Conservation (phyloP, 352 stramenopile species). For the Phytophthora sansomeana region DNA sequence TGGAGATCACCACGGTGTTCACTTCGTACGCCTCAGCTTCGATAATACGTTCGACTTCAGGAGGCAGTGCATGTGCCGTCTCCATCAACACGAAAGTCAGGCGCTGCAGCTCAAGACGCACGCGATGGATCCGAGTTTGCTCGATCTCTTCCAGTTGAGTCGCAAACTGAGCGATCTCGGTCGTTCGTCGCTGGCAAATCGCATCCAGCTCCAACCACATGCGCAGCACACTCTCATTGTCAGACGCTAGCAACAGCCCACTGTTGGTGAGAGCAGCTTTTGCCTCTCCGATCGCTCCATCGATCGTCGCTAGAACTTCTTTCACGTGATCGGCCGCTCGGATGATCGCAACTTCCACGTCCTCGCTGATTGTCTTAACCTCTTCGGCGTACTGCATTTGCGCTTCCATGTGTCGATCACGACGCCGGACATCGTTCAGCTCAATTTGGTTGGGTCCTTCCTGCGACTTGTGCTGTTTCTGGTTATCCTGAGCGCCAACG, state of each 20-base stretch:
- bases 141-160: conserved; percentile 62
- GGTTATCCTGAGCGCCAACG: conserved; percentile 15
- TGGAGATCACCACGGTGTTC: conserved; percentile 86
- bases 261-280: conserved; percentile 36
- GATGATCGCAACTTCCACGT: conserved; percentile 67
- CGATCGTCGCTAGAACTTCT: conserved; percentile 50
- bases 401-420: conserved; percentile 65
- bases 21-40: conserved; percentile 79
- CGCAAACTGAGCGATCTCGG: conserved; percentile 51
- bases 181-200: conserved; percentile 56
- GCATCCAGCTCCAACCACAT: conserved; percentile 55
- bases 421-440: conserved; percentile 59
- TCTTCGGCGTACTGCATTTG: conserved; percentile 53
- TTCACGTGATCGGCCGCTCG: conserved; percentile 65
- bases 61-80: conserved; percentile 64
- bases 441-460: conserved; percentile 54
- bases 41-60: conserved; percentile 79
- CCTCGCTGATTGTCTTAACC: conserved; percentile 70
- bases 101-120: conserved; percentile 46
- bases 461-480: conserved; percentile 3
- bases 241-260: conserved; percentile 47
- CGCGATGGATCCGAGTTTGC: conserved; percentile 47
- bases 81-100: conserved; percentile 72
- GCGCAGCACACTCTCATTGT: conserved; percentile 42
- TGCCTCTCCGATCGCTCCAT: conserved; percentile 35